These are phyloP conservation scores for Fusarium nematophilum DNA, from an alignment of 2,329 filamentous ascomycete genomes.

Conservation along the genomic window DNA sequence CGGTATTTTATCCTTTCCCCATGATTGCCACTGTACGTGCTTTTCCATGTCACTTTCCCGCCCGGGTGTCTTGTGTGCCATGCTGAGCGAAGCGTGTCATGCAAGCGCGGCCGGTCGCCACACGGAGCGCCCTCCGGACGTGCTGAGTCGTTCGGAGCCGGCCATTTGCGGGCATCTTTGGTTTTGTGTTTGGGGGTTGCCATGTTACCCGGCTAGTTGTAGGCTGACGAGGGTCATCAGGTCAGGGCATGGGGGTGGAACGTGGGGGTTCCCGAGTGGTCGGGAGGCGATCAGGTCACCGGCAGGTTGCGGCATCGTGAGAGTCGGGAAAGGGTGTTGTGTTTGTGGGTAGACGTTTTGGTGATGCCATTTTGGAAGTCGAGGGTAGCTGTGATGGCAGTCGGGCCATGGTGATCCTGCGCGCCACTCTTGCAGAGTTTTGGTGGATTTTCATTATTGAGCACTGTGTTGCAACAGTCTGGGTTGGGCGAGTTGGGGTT, in stretches of 20 bases:
- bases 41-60: conserved; percentile 17
- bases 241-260: conserved; percentile 1
- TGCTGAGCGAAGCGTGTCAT: too few species aligned
- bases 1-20: neutral
- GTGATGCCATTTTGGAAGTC: conserved; percentile 16
- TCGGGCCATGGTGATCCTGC: neutral
- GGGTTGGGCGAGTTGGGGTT: too few species aligned
- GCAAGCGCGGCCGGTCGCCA: too few species aligned
- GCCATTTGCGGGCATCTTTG: too few species aligned
- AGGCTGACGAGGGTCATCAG: conserved; percentile 8
- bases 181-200: too few species aligned
- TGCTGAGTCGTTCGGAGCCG: too few species aligned
- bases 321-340: conserved; percentile 4
- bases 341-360: neutral
- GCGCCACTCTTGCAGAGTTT: neutral
- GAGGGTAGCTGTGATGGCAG: neutral
- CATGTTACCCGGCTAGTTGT: too few species aligned
- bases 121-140: too few species aligned
- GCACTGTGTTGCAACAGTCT: too few species aligned
- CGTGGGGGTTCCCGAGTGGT: conserved; percentile 5
- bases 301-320: too few species aligned
- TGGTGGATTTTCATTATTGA: too few species aligned
- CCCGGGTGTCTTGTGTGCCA: neutral
- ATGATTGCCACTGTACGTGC: conserved; percentile 8
- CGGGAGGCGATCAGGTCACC: conserved; percentile 9